Conservation (phyloP, 192 early-diverging fungal genomes). For the Endogone sp. region DNA sequence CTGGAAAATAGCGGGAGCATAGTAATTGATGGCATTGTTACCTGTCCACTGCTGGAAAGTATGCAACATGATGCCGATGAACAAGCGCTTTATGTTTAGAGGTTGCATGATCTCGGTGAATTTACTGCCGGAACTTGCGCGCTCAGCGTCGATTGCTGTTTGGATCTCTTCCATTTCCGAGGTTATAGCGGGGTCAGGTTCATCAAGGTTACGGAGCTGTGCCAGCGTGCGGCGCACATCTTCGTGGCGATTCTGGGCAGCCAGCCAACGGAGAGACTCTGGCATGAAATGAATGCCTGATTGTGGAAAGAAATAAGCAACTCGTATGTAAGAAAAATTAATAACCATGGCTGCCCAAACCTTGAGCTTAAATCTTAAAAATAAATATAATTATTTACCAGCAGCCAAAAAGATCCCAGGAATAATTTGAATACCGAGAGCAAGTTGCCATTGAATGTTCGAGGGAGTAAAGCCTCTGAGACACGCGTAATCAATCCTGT, state of each 20-base stretch:
- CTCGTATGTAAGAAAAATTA: not conserved
- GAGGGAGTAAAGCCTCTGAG: not conserved
- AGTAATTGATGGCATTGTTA: slow-evolving; percentile 75
- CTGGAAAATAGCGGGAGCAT: slow-evolving; percentile 50
- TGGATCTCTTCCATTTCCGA: slow-evolving; percentile 51
- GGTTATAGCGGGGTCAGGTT: slow-evolving; percentile 30
- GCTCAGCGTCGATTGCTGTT: slow-evolving; percentile 43
- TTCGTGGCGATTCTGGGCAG: slow-evolving; percentile 37
- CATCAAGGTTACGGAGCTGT: slow-evolving; percentile 34
- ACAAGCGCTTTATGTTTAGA: slow-evolving; percentile 48
- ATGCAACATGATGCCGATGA: slow-evolving; percentile 62
- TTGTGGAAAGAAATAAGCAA: not conserved
- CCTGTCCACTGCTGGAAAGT: slow-evolving; percentile 72
- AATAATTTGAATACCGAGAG: slow-evolving; percentile 20
- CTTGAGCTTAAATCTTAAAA: too few relatives aligned
- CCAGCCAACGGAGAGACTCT: slow-evolving; percentile 59
- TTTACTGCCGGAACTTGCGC: slow-evolving; percentile 41
- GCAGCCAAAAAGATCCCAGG: slow-evolving; percentile 11
- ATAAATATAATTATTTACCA: too few relatives aligned
- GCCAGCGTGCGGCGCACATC: slow-evolving; percentile 38
- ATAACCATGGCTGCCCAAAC: not conserved
- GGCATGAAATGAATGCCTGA: slow-evolving; percentile 13
- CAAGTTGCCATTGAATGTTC: slow-evolving; percentile 18
- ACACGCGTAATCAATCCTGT: slow-evolving; percentile 23
- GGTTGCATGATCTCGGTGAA: slow-evolving; percentile 56